Base-by-base conservation (phyloP, 495 filamentous ascomycete genomes). In the Penicillium manginii region DNA sequence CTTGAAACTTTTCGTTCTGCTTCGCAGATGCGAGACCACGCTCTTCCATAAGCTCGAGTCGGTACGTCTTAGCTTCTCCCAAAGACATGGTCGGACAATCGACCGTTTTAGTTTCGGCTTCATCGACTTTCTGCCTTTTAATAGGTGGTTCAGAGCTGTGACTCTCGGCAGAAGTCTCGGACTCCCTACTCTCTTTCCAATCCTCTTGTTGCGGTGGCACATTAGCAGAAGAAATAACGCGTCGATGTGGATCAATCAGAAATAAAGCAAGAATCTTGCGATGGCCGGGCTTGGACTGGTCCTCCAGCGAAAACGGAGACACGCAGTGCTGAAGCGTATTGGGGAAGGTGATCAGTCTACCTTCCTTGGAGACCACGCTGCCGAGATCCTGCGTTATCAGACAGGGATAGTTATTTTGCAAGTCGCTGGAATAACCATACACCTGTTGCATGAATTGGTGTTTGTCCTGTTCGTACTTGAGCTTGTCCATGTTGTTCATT, bases 181-280 rank as follows among this genome's bases (percentile, higher is more conserved):
- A n/a, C 6, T 31, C 15, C 26, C 50, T 49, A 22, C 68, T 66
- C 12, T 58, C 48, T 55, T 70, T 69, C 71, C 81, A 82, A 8
- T 74, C 61, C 3, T 77, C 55, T 40, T 76, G 63, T 57, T 83
- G 84, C 4, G 84, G 84, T 1, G 86, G 84, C 0, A 88, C 79
- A 59, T 84, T 82, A 2, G 80, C 78, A 0, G 85, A 83, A 0
- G 75, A 81, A 19, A 85, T 77, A 42, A 88, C 72, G 0, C 79
- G 77, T 10, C 66, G 53, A 23, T 75, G 51, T 0, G 85, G 85
- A 61, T 87, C 83, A 4, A 88, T 77, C 8, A 88, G 69, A 60
- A 80, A 88, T 14, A 88, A 60, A 0, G 82, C 82, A 1, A 88
- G 68, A 54, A 87, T 80, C 57, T 83, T 80, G 19, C 81, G 70